Base-by-base conservation (phyloP, 148 eudicot genomes). In the Euryodendron excelsum region DNA sequence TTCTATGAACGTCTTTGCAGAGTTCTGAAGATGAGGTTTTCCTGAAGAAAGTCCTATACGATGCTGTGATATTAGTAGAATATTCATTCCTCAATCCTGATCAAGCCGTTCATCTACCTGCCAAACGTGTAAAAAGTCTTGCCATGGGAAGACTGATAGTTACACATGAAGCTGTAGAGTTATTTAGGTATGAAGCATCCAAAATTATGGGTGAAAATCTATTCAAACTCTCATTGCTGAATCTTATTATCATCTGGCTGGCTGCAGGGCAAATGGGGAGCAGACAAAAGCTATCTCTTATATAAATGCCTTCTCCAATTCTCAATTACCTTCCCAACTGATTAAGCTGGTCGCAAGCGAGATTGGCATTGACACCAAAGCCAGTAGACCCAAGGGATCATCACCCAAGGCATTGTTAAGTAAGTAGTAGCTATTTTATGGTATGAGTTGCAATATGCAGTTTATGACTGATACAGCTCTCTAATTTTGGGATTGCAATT, bases 361-460 rank as follows among this genome's bases (percentile, higher is more conserved):
- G 73, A 67, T 75, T 73, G 82, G 84, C 30, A 39, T 36, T 41
- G 85, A 70, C 74, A 69, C 30, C 41, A 80, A 82, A 59, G 76
- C 74, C 21, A 65, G 71, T 78, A 74, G 75, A 78, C 91, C 86
- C 47, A 85, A 59, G 72, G 90, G 85, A 77, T 77, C 80, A 55
- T 88, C 91, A 31, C 91, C 94, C 64, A 79, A 37, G 52, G 85
- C 94, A 60, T 78, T 86, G 72, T 20, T 90, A 61, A 87, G 94
- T 90, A 83, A 85, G 17, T 60, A 33, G 36, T 2, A 5, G 21
- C 44, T 56, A 6, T 34, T 21, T 11, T 20, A 18, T 36, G 15
- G 39, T 39, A 36, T 37, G 30, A 9, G 25, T 74, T 74, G 67
- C 53, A 25, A 53, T 39, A 58, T 9, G 37, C 23, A 27, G 11